Base-by-base conservation (phyloP, 2,329 filamentous ascomycete species). In the Monosporascus sp. region DNA sequence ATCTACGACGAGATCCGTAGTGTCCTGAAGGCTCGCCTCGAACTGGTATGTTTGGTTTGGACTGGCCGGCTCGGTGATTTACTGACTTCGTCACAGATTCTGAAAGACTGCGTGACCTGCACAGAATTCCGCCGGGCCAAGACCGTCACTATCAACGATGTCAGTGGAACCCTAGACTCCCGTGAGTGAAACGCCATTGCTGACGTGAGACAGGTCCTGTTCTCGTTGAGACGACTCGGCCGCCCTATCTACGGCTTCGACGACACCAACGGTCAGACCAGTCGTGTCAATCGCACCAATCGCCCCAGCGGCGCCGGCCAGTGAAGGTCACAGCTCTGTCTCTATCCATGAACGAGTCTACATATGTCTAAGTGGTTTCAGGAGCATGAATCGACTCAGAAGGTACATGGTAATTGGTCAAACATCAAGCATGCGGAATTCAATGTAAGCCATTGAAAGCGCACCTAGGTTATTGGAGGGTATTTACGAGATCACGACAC, bases 1-100 rank as follows among this genome's bases (percentile, higher is more conserved):
- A 85, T 91, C 3, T 92, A 92, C 61, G 75, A 83, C 0, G 84
- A 88, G 0, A 67, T 77, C 0, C 74, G 89, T 0, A 18, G 4
- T 0, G 81, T 75, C 0, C 50, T 92, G 1, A 81, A 76, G 22
- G 55, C 60, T 0, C 72, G 76, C 0, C 68, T 92, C 0, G 59
- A 70, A 5, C 57, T 58, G 27, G 82, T 85, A 71, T 37, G 70
- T 51, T 27, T 37, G 65, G 14, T 46, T 25, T 17, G 20, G 8
- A 43, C 22, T 43, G 8, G 4, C 20, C 18, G 9, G 8, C 22
- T 20, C 9, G 14, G 39, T 11, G 20, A 24, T 66, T 48, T 18
- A 15, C 54, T 51, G 5, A 45, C 17, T 5, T 20, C 11, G 1
- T 24, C 31, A 3, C 50, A 85, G 83, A 77, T 87, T 1, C 61